Evolutionary conservation across 1,284 basidiomycete species (phyloP), one percentile per base, ranked within the genome.

Genomic region (Marasmius fiardii): DNA sequence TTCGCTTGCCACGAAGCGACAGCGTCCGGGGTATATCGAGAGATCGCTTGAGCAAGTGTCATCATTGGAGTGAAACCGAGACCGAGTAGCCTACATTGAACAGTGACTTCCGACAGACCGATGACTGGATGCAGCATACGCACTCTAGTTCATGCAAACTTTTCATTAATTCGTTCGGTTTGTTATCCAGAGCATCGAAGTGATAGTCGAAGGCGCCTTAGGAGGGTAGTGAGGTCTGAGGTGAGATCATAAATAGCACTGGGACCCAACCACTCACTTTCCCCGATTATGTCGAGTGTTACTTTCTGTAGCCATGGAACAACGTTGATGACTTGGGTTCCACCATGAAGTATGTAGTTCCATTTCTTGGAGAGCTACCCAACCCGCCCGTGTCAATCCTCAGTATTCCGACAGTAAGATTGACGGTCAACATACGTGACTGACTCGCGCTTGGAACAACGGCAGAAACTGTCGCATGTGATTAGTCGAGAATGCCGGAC

Each of bases 181-280:
- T 48, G 31, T 47, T 28, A 16, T 54, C 43, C 23, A 54, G 52
- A 16, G 52, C 41, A 35, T 47, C 33, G 35, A 54, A 54, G 12
- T 47, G 31, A 21, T 44, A 54, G 31, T 48, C 33, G 26, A 54
- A 47, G 6, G 43, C 41, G 35, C 52, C 52, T 54, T 14, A 7
- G 16, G 24, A n/a, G 10, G n/a, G n/a, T n/a, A n/a, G n/a, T n/a
- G n/a, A n/a, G n/a, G n/a, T n/a, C n/a, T n/a, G n/a, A n/a, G 23
- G 28, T 28, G 7, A 48, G 45, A 5, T 48, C 12, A 18, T 24
- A 10, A 7, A 10, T 33, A 16, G 5, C 16, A 14, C 21, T 11
- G 28, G 45, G 5, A 16, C 12, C 7, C 7, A 8, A 33, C 4
- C 4, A 39, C 51, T 43, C 20, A 52, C 51, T 52, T 43, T 52